Evolutionary conservation across 129 eudicot genomes (phyloP).

Genomic region (Artemisia annua): DNA sequence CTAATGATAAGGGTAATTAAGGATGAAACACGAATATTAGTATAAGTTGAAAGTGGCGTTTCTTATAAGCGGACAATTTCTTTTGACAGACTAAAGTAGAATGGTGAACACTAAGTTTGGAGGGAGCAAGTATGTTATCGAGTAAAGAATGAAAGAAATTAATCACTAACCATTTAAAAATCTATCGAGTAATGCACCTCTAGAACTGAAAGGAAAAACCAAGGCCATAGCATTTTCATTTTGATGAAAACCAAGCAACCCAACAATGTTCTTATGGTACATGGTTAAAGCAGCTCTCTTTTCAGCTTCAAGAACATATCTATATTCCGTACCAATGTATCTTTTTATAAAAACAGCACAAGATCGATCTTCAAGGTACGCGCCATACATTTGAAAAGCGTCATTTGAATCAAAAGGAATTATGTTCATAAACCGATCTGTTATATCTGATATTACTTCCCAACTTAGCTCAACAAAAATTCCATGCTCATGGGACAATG

Average conservation of each 20-base stretch:
- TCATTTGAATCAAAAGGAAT: conserved; percentile 21
- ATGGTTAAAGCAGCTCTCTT: conserved; percentile 45
- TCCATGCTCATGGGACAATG: conserved; percentile 3
- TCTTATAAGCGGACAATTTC: too few species aligned
- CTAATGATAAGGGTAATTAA: too few species aligned
- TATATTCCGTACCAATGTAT: conserved; percentile 29
- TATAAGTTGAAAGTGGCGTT: too few species aligned
- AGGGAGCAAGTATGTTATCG: not conserved
- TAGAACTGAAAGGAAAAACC: conserved; percentile 35
- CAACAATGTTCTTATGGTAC: conserved; percentile 50
- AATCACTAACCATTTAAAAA: conserved; percentile 42
- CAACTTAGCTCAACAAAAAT: conserved; percentile 38
- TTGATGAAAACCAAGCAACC: conserved; percentile 45
- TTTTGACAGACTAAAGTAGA: too few species aligned
- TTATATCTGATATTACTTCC: conserved; percentile 47
- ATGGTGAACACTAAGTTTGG: too few species aligned
- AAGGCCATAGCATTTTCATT: conserved; percentile 42
- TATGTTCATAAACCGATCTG: conserved; percentile 32
- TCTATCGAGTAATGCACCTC: conserved; percentile 38
- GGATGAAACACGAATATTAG: too few species aligned
- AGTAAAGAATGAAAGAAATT: not conserved
- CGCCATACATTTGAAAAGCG: conserved; percentile 35
- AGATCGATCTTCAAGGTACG: conserved; percentile 20
- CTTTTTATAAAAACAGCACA: conserved; percentile 35
- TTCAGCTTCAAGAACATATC: conserved; percentile 41